Evolutionary conservation across 1,284 basidiomycete genomes (phyloP).

Genomic region (Rugiboletus extremiorientalis): DNA sequence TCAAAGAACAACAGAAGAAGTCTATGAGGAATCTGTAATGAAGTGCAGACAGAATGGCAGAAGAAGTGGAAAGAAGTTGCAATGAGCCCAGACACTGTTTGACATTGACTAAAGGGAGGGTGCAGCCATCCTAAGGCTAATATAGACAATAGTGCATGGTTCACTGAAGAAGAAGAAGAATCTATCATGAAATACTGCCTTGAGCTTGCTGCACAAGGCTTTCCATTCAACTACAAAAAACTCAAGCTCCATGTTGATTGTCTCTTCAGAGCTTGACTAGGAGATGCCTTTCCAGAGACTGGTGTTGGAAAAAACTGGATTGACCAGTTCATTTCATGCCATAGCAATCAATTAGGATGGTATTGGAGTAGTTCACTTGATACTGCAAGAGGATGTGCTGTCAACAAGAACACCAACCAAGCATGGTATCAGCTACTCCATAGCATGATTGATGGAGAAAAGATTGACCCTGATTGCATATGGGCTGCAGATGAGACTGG

Average conservation of each 20-base stretch:
- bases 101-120: neutral
- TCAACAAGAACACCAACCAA: conserved; percentile 1
- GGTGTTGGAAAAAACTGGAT: conserved; percentile 3
- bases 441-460: neutral
- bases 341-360: neutral
- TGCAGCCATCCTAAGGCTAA: neutral
- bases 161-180: conserved; percentile 1
- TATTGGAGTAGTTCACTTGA: neutral
- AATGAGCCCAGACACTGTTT: neutral
- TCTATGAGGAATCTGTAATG: neutral
- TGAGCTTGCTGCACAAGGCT: neutral
- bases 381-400: neutral
- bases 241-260: neutral
- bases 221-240: neutral
- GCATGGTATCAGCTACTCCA: neutral
- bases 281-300: neutral
- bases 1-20: neutral
- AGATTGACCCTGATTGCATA: neutral
- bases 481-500: conserved; percentile 3
- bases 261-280: neutral
- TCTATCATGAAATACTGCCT: neutral
- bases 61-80: neutral
- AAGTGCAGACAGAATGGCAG: neutral
- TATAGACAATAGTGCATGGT: conserved; percentile 2
- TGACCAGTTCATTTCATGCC: neutral